Conservation (phyloP, 768 basidiomycete genomes). For the Leccinum variicolor region DNA sequence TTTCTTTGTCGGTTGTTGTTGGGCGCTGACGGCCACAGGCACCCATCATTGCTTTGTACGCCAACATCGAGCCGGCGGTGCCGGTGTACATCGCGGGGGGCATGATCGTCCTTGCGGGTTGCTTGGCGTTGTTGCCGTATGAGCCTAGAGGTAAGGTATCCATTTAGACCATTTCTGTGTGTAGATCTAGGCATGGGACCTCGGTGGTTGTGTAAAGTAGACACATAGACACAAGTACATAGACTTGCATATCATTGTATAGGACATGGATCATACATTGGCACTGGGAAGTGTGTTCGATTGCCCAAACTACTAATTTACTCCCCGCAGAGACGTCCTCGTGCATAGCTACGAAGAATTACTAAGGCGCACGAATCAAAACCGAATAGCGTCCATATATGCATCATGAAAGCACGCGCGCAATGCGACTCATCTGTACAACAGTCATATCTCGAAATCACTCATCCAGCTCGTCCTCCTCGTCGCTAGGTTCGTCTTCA, state of each 20-base stretch:
- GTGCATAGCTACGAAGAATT: too few species aligned
- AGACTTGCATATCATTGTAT: neutral
- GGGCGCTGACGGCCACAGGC: conserved; percentile 16
- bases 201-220: neutral
- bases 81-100: conserved; percentile 73
- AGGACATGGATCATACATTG: too few species aligned
- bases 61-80: conserved; percentile 57
- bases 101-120: conserved; percentile 57
- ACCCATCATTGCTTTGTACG: conserved; percentile 68
- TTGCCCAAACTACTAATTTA: too few species aligned
- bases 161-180: neutral
- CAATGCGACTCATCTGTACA: neutral
- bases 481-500: conserved; percentile 32
- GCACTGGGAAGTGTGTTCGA: too few species aligned
- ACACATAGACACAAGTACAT: neutral
- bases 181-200: neutral
- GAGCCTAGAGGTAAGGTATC: conserved; percentile 54
- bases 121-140: conserved; percentile 63
- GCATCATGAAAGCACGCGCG: too few species aligned
- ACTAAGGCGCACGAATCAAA: too few species aligned
- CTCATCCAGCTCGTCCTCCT: conserved; percentile 51
- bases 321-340: too few species aligned
- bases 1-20: too few species aligned
- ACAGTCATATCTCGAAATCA: conserved; percentile 17
- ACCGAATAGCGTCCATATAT: too few species aligned